A percentile compares a stretch with the other conserved stretches of the same genome.
Evolutionary conservation across 2,329 filamentous ascomycete species (phyloP).

Genomic region (Didymella glomerata): DNA sequence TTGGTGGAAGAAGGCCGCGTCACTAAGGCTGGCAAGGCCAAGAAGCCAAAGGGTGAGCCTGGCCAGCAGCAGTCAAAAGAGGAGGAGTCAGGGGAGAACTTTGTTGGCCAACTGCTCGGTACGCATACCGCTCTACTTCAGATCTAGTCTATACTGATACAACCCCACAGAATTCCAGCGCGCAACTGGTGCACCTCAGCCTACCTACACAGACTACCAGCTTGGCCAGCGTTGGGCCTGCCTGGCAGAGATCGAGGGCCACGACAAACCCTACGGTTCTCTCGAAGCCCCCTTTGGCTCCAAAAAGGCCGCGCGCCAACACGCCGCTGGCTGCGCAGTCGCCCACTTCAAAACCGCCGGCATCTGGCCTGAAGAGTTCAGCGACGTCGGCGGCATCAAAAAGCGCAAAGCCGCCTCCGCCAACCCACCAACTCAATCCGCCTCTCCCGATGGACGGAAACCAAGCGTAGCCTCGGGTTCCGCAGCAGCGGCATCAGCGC

Average conservation of each 20-base stretch:
- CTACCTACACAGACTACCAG: conserved; percentile 50
- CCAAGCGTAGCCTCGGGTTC: not conserved
- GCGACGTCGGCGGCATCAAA: conserved; percentile 39
- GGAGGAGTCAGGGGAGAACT: conserved; percentile 32
- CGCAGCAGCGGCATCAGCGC: conserved; percentile 16
- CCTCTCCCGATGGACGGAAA: not conserved
- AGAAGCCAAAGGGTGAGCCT: conserved; percentile 28
- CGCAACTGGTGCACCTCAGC: conserved; percentile 32
- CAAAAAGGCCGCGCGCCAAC: conserved; percentile 54
- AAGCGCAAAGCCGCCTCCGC: conserved; percentile 35
- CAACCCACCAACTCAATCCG: not conserved
- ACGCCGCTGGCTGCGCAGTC: conserved; percentile 54
- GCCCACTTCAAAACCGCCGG: conserved; percentile 51
- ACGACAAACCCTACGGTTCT: conserved; percentile 48
- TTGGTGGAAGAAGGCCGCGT: conserved; percentile 36
- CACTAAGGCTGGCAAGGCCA: conserved; percentile 29
- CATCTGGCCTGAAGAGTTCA: conserved; percentile 38
- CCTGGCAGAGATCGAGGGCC: conserved; percentile 38
- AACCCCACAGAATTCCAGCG: conserved; percentile 43
- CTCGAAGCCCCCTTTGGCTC: conserved; percentile 41
- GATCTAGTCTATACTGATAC: not conserved
- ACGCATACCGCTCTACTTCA: conserved; percentile 19
- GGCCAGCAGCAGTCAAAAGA: conserved; percentile 3
- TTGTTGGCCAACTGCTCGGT: conserved; percentile 52
- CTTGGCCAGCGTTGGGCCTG: conserved; percentile 46